A percentile compares a stretch with the other conserved stretches of the same genome.
phyloP scores from a whole-genome alignment of 225 moss, liverwort and hornwort genomes.

The Asterella californica region DNA sequence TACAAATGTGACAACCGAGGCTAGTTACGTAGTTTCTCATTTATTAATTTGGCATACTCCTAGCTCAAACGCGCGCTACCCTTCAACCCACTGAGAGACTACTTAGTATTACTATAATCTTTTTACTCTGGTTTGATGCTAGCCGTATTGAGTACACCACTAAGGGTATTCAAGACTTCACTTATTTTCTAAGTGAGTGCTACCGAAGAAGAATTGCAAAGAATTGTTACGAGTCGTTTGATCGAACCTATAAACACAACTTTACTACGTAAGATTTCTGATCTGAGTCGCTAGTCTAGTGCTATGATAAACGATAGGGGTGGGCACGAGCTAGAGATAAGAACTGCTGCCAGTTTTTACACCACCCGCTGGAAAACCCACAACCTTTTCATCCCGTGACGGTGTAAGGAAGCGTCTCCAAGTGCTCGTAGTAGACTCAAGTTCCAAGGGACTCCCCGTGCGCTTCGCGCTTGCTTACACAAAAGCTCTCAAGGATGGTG shows the following conservation, averaged over 20 bases:
- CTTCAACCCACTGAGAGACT: neutral
- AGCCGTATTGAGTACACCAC: neutral
- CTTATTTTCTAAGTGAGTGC: neutral
- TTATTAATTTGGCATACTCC: constrained; percentile 3
- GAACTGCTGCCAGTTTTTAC: neutral
- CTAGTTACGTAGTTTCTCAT: neutral
- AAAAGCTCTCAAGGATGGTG: constrained; percentile 6
- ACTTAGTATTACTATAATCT: neutral
- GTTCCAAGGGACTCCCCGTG: neutral
- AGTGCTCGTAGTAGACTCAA: neutral
- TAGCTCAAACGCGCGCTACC: neutral
- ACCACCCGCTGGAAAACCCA: neutral
- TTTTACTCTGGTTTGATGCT: neutral
- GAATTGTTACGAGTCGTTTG: neutral
- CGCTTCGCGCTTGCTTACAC: neutral
- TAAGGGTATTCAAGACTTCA: neutral
- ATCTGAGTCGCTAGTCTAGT: neutral
- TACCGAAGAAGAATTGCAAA: neutral
- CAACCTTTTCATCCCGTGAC: neutral
- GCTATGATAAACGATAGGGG: neutral
- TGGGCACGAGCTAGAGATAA: too few relatives aligned
- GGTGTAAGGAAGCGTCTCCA: neutral
- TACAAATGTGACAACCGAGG: neutral
- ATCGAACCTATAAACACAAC: neutral
- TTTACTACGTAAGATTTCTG: neutral